phyloP scores from a whole-genome alignment of 371 early-diverging fungal species.

The Vairimorpha apis region DNA sequence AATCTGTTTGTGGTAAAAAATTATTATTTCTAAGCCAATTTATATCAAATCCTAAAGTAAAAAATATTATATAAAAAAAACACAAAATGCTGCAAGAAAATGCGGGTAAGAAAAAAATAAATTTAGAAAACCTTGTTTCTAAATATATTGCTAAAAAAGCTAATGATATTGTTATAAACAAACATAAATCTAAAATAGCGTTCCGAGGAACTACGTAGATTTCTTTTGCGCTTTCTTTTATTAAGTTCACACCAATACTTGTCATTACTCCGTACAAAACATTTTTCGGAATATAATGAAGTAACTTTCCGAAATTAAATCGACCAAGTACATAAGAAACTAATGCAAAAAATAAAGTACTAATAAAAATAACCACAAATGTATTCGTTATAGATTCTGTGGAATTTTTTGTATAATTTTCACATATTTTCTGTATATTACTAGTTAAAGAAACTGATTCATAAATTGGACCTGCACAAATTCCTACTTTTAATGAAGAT shows the following conservation, averaged over 20 bases:
- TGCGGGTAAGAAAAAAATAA: constrained; percentile 32
- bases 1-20: neutral
- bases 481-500: constrained; percentile 1
- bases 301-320: constrained; percentile 15
- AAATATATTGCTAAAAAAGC: constrained; percentile 2
- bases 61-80: constrained; percentile 18
- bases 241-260: constrained; percentile 21
- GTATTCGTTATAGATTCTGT: constrained; percentile 12
- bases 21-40: constrained; percentile 1
- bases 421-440: constrained; percentile 16
- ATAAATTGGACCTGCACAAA: constrained; percentile 25
- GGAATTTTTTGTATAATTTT: neutral
- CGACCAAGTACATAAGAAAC: constrained; percentile 18
- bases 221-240: constrained; percentile 11
- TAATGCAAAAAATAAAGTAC: constrained; percentile 31
- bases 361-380: constrained; percentile 10
- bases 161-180: neutral
- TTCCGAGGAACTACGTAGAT: neutral
- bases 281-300: constrained; percentile 27
- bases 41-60: constrained; percentile 2
- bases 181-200: neutral
- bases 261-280: constrained; percentile 44
- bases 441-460: constrained; percentile 17
- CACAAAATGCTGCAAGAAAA: constrained; percentile 3
- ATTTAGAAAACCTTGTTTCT: constrained; percentile 10